Evolutionary conservation across 148 eudicot species (phyloP).

Genomic region (Diospyros lotus): DNA sequence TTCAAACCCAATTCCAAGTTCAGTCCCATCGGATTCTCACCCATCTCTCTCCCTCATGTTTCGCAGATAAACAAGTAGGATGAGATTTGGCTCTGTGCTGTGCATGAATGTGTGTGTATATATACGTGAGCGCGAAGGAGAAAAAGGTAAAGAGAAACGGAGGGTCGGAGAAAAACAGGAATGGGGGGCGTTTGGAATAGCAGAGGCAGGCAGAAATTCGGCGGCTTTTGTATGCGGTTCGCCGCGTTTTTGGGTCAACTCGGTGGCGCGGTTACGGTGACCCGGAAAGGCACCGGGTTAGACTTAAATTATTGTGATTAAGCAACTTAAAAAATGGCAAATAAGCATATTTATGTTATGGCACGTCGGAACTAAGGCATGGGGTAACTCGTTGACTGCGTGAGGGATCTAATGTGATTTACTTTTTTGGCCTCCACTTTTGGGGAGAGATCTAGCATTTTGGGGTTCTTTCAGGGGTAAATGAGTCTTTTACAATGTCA

Average conservation of each 20-base stretch:
- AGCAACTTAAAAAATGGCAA: too few species aligned
- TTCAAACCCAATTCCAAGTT: conserved; percentile 33
- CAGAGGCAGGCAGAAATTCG: neutral
- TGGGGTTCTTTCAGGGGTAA: neutral
- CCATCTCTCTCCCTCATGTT: conserved; percentile 21
- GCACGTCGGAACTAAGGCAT: too few species aligned
- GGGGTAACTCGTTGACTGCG: neutral
- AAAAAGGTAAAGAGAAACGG: too few species aligned
- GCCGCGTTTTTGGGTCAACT: conserved; percentile 41
- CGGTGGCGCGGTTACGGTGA: neutral
- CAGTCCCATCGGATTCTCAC: conserved; percentile 21
- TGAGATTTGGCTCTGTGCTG: neutral
- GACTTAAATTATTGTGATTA: too few species aligned
- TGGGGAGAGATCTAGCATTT: neutral
- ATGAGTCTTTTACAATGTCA: neutral
- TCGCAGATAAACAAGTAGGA: neutral
- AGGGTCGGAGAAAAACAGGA: too few species aligned
- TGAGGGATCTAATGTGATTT: neutral
- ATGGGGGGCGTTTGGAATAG: too few species aligned
- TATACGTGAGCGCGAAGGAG: too few species aligned
- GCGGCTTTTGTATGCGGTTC: conserved; percentile 30
- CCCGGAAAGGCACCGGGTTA: neutral
- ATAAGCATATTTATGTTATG: too few species aligned
- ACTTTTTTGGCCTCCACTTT: neutral
- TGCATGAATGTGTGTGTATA: neutral